A percentile compares a stretch with the other conserved stretches of the same genome.
phyloP scores from a whole-genome alignment of 2,329 filamentous ascomycete species.

The Fusarium anguioides region DNA sequence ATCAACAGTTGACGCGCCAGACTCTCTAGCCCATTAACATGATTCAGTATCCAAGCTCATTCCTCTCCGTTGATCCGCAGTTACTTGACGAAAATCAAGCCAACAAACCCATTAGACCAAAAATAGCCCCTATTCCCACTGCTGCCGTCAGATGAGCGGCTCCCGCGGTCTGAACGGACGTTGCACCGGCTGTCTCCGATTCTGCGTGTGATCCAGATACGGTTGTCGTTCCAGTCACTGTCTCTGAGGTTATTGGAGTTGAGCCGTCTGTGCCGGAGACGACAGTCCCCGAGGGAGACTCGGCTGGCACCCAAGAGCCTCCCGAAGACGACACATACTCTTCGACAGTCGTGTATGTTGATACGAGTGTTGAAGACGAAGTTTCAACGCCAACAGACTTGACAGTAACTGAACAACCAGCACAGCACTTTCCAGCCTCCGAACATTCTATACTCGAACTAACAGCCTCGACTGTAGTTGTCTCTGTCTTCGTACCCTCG shows the following conservation, averaged over 20 bases:
- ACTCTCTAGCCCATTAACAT: conserved; percentile 11
- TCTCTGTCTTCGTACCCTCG: conserved; percentile 35
- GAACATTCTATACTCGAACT: conserved; percentile 33
- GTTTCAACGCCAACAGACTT: background rate
- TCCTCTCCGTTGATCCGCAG: background rate
- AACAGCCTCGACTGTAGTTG: conserved; percentile 34
- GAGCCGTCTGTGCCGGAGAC: conserved; percentile 2
- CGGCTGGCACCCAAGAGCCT: conserved; percentile 16
- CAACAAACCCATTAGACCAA: conserved; percentile 42
- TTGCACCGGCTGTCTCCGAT: conserved; percentile 16
- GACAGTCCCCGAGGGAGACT: conserved; percentile 1
- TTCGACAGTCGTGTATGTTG: conserved; percentile 17
- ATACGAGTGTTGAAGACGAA: conserved; percentile 3
- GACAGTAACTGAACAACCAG: conserved; percentile 20
- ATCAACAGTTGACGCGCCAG: conserved; percentile 15
- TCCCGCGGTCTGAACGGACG: conserved; percentile 39
- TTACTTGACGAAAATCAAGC: conserved; percentile 23
- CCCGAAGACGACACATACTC: conserved; percentile 29
- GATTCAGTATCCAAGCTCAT: conserved; percentile 13
- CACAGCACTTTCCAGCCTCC: conserved; percentile 31
- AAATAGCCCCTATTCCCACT: conserved; percentile 39
- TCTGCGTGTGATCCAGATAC: conserved; percentile 5
- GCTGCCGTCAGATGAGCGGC: conserved; percentile 36
- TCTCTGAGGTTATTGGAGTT: background rate
- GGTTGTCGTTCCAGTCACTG: conserved; percentile 4